Conservation (phyloP, 176 grass and related monocot species). For the Themeda triandra region DNA sequence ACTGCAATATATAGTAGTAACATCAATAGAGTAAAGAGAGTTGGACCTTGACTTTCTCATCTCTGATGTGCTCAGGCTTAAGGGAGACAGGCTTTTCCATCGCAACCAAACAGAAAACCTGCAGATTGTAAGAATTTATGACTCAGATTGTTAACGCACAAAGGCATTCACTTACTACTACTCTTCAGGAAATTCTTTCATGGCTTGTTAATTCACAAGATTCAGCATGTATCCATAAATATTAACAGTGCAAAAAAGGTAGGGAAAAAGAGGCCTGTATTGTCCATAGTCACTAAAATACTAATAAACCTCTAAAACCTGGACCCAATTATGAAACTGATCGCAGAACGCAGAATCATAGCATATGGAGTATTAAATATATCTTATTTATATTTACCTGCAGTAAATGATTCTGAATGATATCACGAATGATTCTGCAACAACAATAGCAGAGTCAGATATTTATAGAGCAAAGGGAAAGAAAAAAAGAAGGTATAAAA, state of each 20-base stretch:
- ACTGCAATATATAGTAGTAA: constrained; percentile 11
- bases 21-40: constrained; percentile 14
- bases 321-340: not conserved
- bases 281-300: constrained; percentile 2
- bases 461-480: not conserved
- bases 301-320: not conserved
- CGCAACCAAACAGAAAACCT: constrained; percentile 98
- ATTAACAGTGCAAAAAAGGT: not conserved
- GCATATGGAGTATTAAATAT: not conserved
- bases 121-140: constrained; percentile 21
- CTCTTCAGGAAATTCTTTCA: constrained; percentile 15
- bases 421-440: constrained; percentile 98
- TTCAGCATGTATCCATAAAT: not conserved
- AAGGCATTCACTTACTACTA: not conserved
- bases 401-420: constrained; percentile 97
- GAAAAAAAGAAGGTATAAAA: not conserved
- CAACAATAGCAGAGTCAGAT: constrained; percentile 35
- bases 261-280: not conserved
- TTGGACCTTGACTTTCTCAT: constrained; percentile 99
- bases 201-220: not conserved
- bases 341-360: not conserved
- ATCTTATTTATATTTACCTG: constrained; percentile 60
- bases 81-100: constrained; percentile 99
- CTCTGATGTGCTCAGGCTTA: constrained; percentile 98
- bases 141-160: not conserved